These are phyloP conservation scores for Ceratobasidium sp. DNA, from an alignment of 1,284 basidiomycete species.

Conservation along the genomic window DNA sequence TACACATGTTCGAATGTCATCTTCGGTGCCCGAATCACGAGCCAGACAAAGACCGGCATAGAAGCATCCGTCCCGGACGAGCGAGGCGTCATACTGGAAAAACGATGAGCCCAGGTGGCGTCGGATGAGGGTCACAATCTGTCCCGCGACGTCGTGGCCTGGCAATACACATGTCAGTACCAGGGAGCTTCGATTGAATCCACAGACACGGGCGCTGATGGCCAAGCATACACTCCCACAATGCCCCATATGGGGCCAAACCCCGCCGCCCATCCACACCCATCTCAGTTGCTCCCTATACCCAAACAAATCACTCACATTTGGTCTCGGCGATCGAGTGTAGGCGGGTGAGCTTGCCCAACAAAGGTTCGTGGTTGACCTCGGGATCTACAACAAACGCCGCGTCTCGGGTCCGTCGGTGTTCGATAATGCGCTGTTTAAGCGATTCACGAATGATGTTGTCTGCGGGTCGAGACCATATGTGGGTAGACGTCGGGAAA, in stretches of 20 bases:
- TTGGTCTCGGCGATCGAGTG: slow-evolving; percentile 63
- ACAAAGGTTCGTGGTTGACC: slow-evolving; percentile 41
- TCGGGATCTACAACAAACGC: slow-evolving; percentile 44
- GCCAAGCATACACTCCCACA: background rate
- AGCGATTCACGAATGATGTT: slow-evolving; percentile 40
- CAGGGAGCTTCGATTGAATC: slow-evolving; percentile 34
- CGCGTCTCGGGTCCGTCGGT: slow-evolving; percentile 44
- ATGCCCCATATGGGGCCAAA: background rate
- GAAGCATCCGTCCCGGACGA: slow-evolving; percentile 81
- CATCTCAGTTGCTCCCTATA: background rate
- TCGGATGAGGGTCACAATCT: slow-evolving; percentile 68
- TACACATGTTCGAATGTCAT: slow-evolving; percentile 74
- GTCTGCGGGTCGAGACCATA: slow-evolving; percentile 7
- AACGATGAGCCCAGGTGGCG: slow-evolving; percentile 64
- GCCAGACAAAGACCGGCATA: slow-evolving; percentile 75
- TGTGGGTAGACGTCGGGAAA: slow-evolving; percentile 12
- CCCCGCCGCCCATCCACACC: background rate
- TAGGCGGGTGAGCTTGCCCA: slow-evolving; percentile 53
- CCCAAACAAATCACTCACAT: slow-evolving; percentile 48
- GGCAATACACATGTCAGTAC: slow-evolving; percentile 42
- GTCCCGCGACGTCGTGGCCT: slow-evolving; percentile 58
- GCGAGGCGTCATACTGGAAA: slow-evolving; percentile 81
- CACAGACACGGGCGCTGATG: background rate
- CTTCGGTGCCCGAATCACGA: slow-evolving; percentile 62
- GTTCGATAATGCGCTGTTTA: slow-evolving; percentile 32